Percentiles rank a stretch among this genome's conserved stretches.
phyloP scores from a whole-genome alignment of 2,329 filamentous ascomycete species.

The Talaromyces pinophilus region DNA sequence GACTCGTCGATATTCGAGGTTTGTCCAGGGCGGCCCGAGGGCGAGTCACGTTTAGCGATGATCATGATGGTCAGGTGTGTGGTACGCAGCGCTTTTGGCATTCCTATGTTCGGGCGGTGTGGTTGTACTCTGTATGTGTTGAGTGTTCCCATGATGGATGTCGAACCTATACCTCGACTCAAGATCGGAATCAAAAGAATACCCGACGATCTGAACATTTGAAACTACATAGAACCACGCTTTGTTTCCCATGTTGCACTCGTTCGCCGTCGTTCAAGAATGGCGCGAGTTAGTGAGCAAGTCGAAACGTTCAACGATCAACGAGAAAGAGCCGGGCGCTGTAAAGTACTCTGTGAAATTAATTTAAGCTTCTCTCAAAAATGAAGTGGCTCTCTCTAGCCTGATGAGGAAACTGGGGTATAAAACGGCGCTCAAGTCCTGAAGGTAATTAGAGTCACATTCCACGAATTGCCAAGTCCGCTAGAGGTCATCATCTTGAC shows the following conservation, averaged over 20 bases:
- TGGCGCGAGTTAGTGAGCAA: background rate
- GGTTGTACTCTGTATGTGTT: background rate
- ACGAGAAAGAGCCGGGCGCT: background rate
- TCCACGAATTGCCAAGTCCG: background rate
- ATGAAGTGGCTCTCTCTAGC: background rate
- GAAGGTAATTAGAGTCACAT: background rate
- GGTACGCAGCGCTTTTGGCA: background rate
- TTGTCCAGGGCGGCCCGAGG: background rate
- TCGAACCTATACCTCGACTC: background rate
- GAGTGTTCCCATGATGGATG: background rate
- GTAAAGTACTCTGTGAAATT: background rate
- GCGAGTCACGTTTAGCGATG: background rate
- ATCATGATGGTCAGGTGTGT: background rate
- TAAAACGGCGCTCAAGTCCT: background rate
- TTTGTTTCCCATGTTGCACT: background rate
- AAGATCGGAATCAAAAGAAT: background rate
- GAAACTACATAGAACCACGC: background rate
- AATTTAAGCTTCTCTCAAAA: background rate
- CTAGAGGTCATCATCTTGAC: background rate
- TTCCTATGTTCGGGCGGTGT: background rate
- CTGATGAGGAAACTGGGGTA: slow-evolving; percentile 1
- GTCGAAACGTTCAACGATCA: background rate
- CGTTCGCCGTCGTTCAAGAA: background rate
- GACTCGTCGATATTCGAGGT: background rate
- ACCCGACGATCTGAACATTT: background rate